Percentiles rank a stretch among this genome's conserved stretches.
phyloP scores from a whole-genome alignment of 106 monocot genomes.

The Platanthera zijinensis region DNA sequence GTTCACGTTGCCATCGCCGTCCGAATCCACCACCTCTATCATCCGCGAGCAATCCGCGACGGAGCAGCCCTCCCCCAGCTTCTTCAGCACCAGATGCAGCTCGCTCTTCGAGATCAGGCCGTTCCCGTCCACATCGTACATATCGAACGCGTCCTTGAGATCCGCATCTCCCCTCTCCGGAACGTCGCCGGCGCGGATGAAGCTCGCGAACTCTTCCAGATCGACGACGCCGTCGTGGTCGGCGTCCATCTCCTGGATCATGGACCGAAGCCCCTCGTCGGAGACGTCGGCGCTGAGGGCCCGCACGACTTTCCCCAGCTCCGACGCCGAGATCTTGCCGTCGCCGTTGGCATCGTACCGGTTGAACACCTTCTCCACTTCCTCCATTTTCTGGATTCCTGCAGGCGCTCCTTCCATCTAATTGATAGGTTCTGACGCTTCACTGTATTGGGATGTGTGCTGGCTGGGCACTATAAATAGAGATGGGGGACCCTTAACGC shows the following conservation, averaged over 20 bases:
- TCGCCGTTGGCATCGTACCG: conserved; percentile 42
- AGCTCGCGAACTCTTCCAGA: conserved; percentile 35
- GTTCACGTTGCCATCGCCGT: conserved; percentile 53
- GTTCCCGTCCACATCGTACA: conserved; percentile 57
- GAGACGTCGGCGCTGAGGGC: conserved; percentile 23
- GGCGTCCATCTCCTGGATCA: conserved; percentile 54
- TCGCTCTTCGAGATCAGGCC: conserved; percentile 50
- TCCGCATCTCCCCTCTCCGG: conserved; percentile 7
- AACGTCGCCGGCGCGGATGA: conserved; percentile 7
- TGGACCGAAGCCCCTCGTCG: conserved; percentile 20
- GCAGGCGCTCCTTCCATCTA: neutral
- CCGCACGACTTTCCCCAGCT: conserved; percentile 28
- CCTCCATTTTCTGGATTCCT: conserved; percentile 9
- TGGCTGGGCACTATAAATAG: conserved; percentile 4
- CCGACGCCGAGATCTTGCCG: conserved; percentile 45
- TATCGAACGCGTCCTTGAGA: conserved; percentile 55
- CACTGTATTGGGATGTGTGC: neutral
- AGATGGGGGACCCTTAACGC: neutral
- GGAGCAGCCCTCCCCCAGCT: conserved; percentile 52
- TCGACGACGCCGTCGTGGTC: conserved; percentile 53
- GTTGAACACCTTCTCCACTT: conserved; percentile 18
- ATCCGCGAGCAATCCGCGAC: conserved; percentile 46
- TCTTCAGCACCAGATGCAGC: conserved; percentile 52
- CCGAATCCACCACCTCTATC: conserved; percentile 48
- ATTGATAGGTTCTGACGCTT: neutral